Conservation (phyloP, 208 protist genomes). For the Kentomonas sorsogonicus region DNA sequence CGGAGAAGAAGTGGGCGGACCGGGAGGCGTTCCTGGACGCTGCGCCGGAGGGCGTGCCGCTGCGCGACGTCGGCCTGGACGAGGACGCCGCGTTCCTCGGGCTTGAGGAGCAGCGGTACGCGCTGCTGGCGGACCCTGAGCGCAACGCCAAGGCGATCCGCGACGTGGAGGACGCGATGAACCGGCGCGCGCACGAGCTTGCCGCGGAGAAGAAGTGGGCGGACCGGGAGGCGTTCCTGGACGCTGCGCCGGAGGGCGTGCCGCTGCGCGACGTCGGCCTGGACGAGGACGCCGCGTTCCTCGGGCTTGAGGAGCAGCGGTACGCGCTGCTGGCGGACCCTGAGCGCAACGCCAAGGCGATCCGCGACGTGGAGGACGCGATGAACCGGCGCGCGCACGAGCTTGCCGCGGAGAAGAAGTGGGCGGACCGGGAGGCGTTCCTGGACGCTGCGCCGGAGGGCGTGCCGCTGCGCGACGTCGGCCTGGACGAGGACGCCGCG, state of each 20-base stretch:
- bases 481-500: no score
- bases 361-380: slow-evolving; percentile 54
- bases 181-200: slow-evolving; percentile 45
- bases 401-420: slow-evolving; percentile 48
- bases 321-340: slow-evolving; percentile 47
- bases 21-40: slow-evolving; percentile 52
- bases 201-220: slow-evolving; percentile 59
- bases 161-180: slow-evolving; percentile 47
- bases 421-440: slow-evolving; percentile 38
- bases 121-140: no score
- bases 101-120: no score
- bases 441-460: no score
- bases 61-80: slow-evolving; percentile 61
- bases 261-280: slow-evolving; percentile 58
- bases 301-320: slow-evolving; percentile 63
- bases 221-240: slow-evolving; percentile 67
- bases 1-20: slow-evolving; percentile 44
- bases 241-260: slow-evolving; percentile 72
- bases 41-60: slow-evolving; percentile 55
- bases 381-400: slow-evolving; percentile 57
- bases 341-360: slow-evolving; percentile 60
- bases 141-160: not conserved
- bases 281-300: slow-evolving; percentile 69
- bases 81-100: slow-evolving; percentile 47
- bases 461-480: no score